Conservation (phyloP, 768 basidiomycete genomes). For the Steccherinum ochraceum region DNA sequence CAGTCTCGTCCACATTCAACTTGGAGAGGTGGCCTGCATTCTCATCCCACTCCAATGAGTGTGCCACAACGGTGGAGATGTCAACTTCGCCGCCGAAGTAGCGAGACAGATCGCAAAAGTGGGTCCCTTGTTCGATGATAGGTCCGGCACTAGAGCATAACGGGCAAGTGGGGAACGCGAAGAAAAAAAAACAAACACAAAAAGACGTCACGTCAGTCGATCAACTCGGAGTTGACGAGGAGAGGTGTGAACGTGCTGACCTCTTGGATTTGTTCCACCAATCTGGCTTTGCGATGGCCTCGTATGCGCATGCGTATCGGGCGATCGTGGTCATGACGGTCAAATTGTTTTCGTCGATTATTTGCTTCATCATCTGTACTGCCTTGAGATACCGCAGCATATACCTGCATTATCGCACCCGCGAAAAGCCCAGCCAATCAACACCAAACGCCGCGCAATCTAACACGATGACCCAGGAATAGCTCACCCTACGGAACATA, state of each 20-base stretch:
- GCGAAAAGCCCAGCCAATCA: too few species aligned
- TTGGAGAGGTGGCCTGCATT: conserved; percentile 80
- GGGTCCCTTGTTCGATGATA: conserved; percentile 88
- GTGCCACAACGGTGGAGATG: conserved; percentile 70
- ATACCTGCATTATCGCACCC: too few species aligned
- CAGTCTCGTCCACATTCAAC: conserved; percentile 76
- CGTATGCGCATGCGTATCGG: conserved; percentile 87
- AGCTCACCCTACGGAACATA: conserved; percentile 84
- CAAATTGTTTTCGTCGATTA: conserved; percentile 89
- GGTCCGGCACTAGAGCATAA: conserved; percentile 55
- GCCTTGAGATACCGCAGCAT: conserved; percentile 93
- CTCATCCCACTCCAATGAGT: conserved; percentile 91
- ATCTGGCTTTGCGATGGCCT: conserved; percentile 71
- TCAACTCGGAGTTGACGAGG: not conserved
- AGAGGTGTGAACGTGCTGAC: conserved; percentile 23
- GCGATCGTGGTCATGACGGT: conserved; percentile 96
- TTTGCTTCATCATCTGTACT: conserved; percentile 94
- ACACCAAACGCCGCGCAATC: too few species aligned
- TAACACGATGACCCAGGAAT: not conserved
- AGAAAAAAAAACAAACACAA: conserved; percentile 3
- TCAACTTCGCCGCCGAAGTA: conserved; percentile 98
- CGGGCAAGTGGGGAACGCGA: not conserved
- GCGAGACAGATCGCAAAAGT: conserved; percentile 94
- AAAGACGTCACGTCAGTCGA: conserved; percentile 1
- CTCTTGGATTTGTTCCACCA: conserved; percentile 95